Conservation (phyloP, 1,284 basidiomycete genomes). For the Volvariella volvacea region DNA sequence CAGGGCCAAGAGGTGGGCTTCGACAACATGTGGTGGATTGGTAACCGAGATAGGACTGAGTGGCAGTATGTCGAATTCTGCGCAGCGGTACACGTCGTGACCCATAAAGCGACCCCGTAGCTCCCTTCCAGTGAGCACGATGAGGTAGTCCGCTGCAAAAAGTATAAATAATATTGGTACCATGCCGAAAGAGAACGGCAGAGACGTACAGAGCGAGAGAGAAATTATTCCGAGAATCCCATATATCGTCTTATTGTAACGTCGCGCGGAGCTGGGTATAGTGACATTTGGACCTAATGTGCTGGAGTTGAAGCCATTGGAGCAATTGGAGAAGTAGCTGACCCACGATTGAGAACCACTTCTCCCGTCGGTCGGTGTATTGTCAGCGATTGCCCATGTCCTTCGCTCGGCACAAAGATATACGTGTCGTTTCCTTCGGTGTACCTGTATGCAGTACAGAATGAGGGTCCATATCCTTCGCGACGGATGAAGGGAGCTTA, state of each 20-base stretch:
- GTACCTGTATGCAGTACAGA: constrained; percentile 38
- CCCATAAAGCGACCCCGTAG: constrained; percentile 77
- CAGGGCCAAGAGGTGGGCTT: constrained; percentile 82
- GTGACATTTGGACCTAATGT: constrained; percentile 46
- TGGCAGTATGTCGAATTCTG: constrained; percentile 90
- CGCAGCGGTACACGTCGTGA: constrained; percentile 84
- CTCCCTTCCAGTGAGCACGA: constrained; percentile 84
- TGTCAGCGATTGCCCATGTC: constrained; percentile 58
- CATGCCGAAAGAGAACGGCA: not conserved
- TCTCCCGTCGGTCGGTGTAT: constrained; percentile 68
- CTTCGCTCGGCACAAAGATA: constrained; percentile 64
- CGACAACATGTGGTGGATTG: constrained; percentile 74
- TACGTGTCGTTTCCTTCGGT: constrained; percentile 67
- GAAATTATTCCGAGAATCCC: constrained; percentile 86
- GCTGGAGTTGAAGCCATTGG: constrained; percentile 4
- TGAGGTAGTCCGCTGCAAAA: constrained; percentile 80
- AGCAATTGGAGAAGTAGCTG: constrained; percentile 1
- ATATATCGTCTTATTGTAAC: constrained; percentile 61
- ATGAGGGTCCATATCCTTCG: too few relatives aligned
- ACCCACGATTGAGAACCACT: constrained; percentile 62
- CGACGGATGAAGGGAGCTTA: constrained; percentile 22
- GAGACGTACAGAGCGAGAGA: constrained; percentile 72
- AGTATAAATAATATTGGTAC: not conserved
- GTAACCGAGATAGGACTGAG: constrained; percentile 66
- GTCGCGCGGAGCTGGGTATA: constrained; percentile 45